Conservation (phyloP, 2,329 filamentous ascomycete genomes). For the Talaromyces sp. region DNA sequence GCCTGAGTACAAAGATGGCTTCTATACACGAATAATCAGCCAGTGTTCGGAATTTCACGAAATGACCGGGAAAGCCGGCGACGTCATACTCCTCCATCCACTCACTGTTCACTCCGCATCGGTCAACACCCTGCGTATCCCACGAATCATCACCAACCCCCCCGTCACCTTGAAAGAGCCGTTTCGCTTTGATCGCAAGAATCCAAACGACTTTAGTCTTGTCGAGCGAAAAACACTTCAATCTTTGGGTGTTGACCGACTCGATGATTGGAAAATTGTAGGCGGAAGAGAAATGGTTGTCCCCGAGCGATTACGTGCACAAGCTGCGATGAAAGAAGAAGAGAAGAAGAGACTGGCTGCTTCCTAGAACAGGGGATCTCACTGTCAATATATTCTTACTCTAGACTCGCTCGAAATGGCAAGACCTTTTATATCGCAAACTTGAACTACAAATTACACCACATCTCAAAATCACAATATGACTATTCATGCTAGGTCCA, state of each 20-base stretch:
- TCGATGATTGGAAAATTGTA: conserved; percentile 49
- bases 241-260: conserved; percentile 45
- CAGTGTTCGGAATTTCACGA: conserved; percentile 47
- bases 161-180: conserved; percentile 50
- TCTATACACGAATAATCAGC: conserved; percentile 42
- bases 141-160: conserved; percentile 55
- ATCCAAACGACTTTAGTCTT: conserved; percentile 46
- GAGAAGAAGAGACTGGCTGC: conserved; percentile 40
- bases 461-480: not conserved
- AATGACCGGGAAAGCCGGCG: conserved; percentile 51
- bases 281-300: conserved; percentile 44
- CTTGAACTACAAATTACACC: not conserved
- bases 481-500: not conserved
- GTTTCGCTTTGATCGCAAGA: conserved; percentile 48
- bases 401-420: not conserved
- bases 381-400: not conserved
- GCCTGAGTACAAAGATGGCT: conserved; percentile 21
- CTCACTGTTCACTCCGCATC: conserved; percentile 54
- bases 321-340: conserved; percentile 30
- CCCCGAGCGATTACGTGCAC: conserved; percentile 45
- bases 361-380: not conserved
- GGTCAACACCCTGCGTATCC: conserved; percentile 47
- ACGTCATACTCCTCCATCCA: conserved; percentile 54
- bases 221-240: conserved; percentile 53
- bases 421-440: not conserved